Percentiles rank a stretch among this genome's conserved stretches.
These are phyloP conservation scores for Priceomyces haplophilus DNA, from an alignment of 805 yeast species.

Conservation along the genomic window DNA sequence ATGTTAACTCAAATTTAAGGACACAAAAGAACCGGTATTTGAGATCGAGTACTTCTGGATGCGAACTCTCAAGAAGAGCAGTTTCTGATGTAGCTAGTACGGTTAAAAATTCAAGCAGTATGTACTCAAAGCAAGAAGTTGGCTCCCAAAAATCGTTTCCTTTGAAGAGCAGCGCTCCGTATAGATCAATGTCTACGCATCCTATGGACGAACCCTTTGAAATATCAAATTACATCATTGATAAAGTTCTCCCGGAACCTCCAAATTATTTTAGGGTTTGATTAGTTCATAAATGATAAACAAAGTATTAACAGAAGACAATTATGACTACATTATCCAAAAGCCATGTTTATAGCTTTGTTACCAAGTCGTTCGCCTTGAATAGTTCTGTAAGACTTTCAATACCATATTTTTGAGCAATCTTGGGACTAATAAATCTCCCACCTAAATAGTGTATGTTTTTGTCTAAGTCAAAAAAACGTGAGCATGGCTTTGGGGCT, in stretches of 20 bases:
- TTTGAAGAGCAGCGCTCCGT: background rate
- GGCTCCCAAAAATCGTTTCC: background rate
- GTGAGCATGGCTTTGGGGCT: conserved; percentile 90
- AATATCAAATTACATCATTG: background rate
- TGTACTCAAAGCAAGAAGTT: background rate
- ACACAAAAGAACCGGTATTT: background rate
- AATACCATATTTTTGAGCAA: conserved; percentile 74
- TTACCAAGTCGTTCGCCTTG: conserved; percentile 35
- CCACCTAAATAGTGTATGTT: conserved; percentile 83
- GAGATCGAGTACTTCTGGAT: background rate
- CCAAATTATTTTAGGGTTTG: background rate
- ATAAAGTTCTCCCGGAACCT: background rate
- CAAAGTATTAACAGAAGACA: background rate
- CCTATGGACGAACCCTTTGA: background rate
- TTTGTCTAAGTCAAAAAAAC: conserved; percentile 32
- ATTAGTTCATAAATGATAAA: background rate
- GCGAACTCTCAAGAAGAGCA: background rate
- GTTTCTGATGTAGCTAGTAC: background rate
- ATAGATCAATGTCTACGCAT: background rate
- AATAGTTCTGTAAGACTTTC: conserved; percentile 38
- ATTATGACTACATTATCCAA: background rate
- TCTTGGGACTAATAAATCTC: conserved; percentile 62
- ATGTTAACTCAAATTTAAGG: background rate
- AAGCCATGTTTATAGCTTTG: conserved; percentile 21
- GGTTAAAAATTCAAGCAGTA: background rate